These are phyloP conservation scores for Cryptococcus sp. DNA, from an alignment of 1,284 basidiomycete species.

Conservation along the genomic window DNA sequence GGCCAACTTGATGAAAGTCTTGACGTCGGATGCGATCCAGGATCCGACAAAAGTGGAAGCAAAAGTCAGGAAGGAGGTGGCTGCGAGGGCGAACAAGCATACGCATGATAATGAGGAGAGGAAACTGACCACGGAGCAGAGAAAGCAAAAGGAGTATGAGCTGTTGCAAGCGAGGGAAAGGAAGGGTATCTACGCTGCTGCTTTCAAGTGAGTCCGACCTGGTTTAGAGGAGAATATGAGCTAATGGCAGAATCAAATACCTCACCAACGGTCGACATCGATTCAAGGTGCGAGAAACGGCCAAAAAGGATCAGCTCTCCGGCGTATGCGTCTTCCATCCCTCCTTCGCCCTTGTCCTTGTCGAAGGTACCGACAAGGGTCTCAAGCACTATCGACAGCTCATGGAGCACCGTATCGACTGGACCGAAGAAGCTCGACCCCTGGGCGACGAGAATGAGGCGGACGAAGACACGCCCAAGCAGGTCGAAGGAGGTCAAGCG, in stretches of 20 bases:
- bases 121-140: conserved; percentile 84
- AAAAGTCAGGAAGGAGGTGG: conserved; percentile 85
- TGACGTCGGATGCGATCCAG: conserved; percentile 92
- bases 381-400: conserved; percentile 83
- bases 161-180: conserved; percentile 81
- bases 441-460: conserved; percentile 61
- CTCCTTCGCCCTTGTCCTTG: conserved; percentile 80
- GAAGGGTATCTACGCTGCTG: conserved; percentile 76
- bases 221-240: not conserved
- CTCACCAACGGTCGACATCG: conserved; percentile 88
- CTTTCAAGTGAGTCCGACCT: conserved; percentile 69
- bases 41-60: conserved; percentile 96
- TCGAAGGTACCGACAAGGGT: conserved; percentile 83
- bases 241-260: conserved; percentile 62
- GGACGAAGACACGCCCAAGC: conserved; percentile 40
- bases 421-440: conserved; percentile 85
- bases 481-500: conserved; percentile 47
- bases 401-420: conserved; percentile 83
- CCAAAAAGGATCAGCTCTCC: conserved; percentile 79
- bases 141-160: conserved; percentile 74
- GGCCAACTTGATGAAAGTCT: conserved; percentile 94
- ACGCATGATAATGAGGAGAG: conserved; percentile 87
- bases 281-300: conserved; percentile 95
- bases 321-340: conserved; percentile 88
- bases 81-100: conserved; percentile 78